Evolutionary conservation across 345 rosid species (phyloP).

Genomic region (Salix purpurea): DNA sequence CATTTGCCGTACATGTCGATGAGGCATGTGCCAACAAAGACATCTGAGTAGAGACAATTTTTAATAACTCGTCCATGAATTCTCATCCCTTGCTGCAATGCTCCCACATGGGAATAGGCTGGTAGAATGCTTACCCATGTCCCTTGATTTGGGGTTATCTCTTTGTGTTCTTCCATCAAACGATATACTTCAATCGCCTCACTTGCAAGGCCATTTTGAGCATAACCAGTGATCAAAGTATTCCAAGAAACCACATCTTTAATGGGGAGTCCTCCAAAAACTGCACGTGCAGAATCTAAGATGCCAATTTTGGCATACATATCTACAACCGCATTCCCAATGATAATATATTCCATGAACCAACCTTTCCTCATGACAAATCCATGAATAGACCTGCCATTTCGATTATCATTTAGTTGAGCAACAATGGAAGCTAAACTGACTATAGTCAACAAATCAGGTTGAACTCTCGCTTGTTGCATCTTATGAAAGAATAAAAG

Average conservation of each 20-base stretch:
- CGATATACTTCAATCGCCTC: slow-evolving; percentile 54
- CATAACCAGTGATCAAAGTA: slow-evolving; percentile 70
- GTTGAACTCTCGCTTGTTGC: slow-evolving; percentile 46
- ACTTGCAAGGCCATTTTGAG: slow-evolving; percentile 60
- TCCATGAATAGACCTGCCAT: slow-evolving; percentile 61
- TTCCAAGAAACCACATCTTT: slow-evolving; percentile 89
- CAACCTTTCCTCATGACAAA: slow-evolving; percentile 51
- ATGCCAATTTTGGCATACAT: slow-evolving; percentile 83
- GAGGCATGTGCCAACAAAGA: slow-evolving; percentile 66
- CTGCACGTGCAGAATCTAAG: slow-evolving; percentile 59
- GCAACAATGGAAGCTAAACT: slow-evolving; percentile 65
- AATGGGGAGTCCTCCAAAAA: slow-evolving; percentile 52
- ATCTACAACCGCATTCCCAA: slow-evolving; percentile 65
- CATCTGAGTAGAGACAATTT: slow-evolving; percentile 43
- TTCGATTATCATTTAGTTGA: slow-evolving; percentile 48
- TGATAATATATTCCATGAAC: slow-evolving; percentile 44
- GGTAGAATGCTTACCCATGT: slow-evolving; percentile 77
- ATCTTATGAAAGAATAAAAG: slow-evolving; percentile 49
- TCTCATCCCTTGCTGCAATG: slow-evolving; percentile 66
- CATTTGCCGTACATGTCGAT: slow-evolving; percentile 86
- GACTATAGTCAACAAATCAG: slow-evolving; percentile 69
- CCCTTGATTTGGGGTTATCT: slow-evolving; percentile 54
- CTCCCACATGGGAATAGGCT: slow-evolving; percentile 66
- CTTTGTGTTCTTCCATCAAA: slow-evolving; percentile 36
- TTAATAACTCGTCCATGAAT: slow-evolving; percentile 61